Base-by-base conservation (phyloP, 192 early-diverging fungal species). In the Linnemannia hyalina region DNA sequence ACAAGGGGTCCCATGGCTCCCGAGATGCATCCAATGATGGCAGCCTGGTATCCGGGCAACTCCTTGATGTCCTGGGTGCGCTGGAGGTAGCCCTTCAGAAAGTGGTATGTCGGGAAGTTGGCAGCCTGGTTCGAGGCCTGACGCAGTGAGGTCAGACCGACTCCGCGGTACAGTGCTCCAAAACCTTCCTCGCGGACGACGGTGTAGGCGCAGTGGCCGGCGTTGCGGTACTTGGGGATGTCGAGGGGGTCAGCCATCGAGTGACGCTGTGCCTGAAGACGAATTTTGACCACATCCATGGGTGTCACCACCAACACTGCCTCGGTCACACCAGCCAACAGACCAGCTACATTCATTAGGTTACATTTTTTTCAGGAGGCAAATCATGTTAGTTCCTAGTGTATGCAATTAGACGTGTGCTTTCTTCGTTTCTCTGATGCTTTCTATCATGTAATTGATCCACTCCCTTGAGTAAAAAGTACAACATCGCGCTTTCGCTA, bases 281-380 rank as follows among this genome's bases (percentile, higher is more conserved):
- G 96, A 83, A 99, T 99, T 90, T 99, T 99, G 91, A 99, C 95
- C n/a, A 99, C 97, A 81, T 99, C 98, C 98, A 99, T 98, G 32
- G 98, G 98, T 2, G 98, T 98, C 41, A 98, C 98, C 40, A 98
- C 97, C 46, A 96, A 80, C 1, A 99, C 94, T 32, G 97, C 96
- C 87, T 99, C 98, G 35, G 98, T 99, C 6, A 93, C 91, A 87
- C 97, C 98, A 44, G 98, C 98, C 65, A 93, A 93, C 72, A 98
- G 90, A 79, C 98, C 98, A 70, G 98, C 97, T 94, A 90, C 1
- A 74, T 15, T 65, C 1, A 74, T 15, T 65, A 65, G 29, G 13
- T 26, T 15, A 29, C 18, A 23, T 55, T 55, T 55, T 18, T 55
- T 55, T 26, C 20, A 52, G 49, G 49, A 52, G n/a, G 60, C 3